Evolutionary conservation across 768 basidiomycete species (phyloP).

Genomic region (Collybiopsis luxurians): DNA sequence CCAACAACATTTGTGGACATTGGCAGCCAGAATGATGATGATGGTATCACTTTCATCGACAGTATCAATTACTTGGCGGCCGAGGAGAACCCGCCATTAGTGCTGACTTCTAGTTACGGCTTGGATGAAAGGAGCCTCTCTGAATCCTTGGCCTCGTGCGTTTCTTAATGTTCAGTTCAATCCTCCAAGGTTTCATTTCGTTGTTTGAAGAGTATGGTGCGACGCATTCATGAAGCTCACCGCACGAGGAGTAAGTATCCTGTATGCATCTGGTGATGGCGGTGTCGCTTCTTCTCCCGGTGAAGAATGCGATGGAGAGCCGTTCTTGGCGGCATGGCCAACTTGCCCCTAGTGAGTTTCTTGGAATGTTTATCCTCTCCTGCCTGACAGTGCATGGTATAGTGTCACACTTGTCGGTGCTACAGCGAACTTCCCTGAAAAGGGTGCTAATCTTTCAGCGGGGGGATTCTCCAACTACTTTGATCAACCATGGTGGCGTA

Average conservation of each 20-base stretch:
- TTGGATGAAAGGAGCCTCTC: constrained; percentile 32
- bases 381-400: too few relatives aligned
- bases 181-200: background rate
- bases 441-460: constrained; percentile 11
- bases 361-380: too few relatives aligned
- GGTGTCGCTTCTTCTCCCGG: constrained; percentile 34
- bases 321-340: constrained; percentile 34
- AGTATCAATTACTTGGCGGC: background rate
- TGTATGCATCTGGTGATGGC: constrained; percentile 33
- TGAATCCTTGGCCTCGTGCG: background rate
- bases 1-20: constrained; percentile 23
- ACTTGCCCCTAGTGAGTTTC: constrained; percentile 39
- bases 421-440: constrained; percentile 27
- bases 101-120: constrained; percentile 46
- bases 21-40: constrained; percentile 15
- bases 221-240: constrained; percentile 31
- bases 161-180: background rate
- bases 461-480: constrained; percentile 16
- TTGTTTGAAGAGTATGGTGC: background rate
- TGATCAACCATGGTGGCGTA: constrained; percentile 34
- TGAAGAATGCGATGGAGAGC: constrained; percentile 44
- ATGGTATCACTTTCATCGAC: constrained; percentile 14
- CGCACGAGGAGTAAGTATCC: constrained; percentile 40
- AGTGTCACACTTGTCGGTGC: constrained; percentile 32
- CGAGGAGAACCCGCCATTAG: constrained; percentile 27